Evolutionary conservation across 257 asterid species (phyloP).

Genomic region (Solanum paucissectum): DNA sequence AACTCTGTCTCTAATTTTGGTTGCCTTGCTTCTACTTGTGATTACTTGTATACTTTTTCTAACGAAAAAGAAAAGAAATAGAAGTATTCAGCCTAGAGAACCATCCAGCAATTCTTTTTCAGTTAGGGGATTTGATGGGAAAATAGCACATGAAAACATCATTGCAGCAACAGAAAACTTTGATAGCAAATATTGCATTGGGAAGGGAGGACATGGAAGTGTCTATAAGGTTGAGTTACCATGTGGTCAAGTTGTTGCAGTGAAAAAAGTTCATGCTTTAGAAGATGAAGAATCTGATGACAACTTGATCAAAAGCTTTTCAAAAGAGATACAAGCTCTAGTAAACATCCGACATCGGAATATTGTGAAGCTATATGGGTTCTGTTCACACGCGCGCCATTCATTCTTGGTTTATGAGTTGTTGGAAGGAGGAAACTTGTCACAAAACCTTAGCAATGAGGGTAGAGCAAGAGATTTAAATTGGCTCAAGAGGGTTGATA

Average conservation of each 20-base stretch:
- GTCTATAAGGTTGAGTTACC: conserved; percentile 18
- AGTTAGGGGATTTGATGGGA: conserved; percentile 18
- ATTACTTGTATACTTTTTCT: not conserved
- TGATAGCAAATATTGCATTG: conserved; percentile 9
- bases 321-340: conserved; percentile 17
- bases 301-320: conserved; percentile 1
- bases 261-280: conserved; percentile 15
- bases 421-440: conserved; percentile 21
- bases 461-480: conserved; percentile 11
- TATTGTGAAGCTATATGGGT: conserved; percentile 28
- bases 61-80: not conserved
- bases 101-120: not conserved
- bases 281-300: not conserved
- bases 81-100: not conserved
- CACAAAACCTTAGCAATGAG: not conserved
- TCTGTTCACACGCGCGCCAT: conserved; percentile 14
- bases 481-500: conserved; percentile 20
- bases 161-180: conserved; percentile 19
- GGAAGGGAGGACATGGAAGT: conserved; percentile 25
- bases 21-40: conserved; percentile 2
- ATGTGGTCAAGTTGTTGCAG: conserved; percentile 17
- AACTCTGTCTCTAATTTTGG: conserved; percentile 1
- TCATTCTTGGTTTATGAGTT: conserved; percentile 24
- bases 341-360: conserved; percentile 20
- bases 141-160: conserved; percentile 11